Evolutionary conservation across 2,329 filamentous ascomycete species (phyloP).

Genomic region (Apiospora aurea): DNA sequence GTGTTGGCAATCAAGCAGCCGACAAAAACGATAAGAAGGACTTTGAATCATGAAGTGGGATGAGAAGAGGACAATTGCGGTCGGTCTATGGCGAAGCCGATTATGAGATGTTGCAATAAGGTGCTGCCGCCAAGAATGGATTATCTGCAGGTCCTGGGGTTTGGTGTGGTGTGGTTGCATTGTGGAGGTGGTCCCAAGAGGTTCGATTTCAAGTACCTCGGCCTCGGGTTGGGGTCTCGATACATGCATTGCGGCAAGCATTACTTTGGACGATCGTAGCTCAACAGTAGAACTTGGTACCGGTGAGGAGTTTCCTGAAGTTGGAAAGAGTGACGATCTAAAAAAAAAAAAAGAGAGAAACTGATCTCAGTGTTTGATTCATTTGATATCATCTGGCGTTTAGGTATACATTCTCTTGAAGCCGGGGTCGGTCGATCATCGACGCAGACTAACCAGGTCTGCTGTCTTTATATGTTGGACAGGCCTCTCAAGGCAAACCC

Average conservation of each 20-base stretch:
- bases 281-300: not conserved
- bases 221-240: not conserved
- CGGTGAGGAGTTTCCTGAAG: not conserved
- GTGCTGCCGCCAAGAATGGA: not conserved
- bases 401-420: no score
- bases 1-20: not conserved
- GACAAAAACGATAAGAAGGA: not conserved
- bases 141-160: not conserved
- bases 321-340: not conserved
- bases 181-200: not conserved
- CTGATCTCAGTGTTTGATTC: no score
- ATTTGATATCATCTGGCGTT: no score
- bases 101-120: not conserved
- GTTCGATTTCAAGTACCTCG: not conserved
- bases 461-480: no score
- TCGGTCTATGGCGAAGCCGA: not conserved
- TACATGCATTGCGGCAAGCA: not conserved
- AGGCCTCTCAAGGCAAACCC: no score
- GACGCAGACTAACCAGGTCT: no score
- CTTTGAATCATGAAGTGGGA: not conserved
- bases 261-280: no score
- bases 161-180: not conserved
- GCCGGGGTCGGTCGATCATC: no score
- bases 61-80: not conserved
- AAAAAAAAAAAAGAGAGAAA: no score